A percentile compares a stretch with the other conserved stretches of the same genome.
phyloP scores from a whole-genome alignment of 352 stramenopile species.

The Pythium sukuiense region DNA sequence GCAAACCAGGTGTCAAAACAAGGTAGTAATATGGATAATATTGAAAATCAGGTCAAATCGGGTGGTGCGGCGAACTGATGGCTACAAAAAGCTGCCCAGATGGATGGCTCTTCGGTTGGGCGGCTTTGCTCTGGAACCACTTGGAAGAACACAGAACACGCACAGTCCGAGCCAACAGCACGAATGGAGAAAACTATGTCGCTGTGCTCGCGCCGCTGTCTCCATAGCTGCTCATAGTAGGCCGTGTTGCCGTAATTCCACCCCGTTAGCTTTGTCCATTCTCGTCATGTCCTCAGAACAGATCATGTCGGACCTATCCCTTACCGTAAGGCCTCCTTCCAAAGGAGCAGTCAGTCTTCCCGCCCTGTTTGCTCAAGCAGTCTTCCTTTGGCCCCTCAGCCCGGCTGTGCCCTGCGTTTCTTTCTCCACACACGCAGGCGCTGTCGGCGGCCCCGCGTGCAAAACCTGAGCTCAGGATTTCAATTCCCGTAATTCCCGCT shows the following conservation, averaged over 20 bases:
- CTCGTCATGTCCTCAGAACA: not conserved
- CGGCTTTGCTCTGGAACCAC: conserved; percentile 3
- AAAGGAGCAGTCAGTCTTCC: not conserved
- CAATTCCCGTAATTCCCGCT: not conserved
- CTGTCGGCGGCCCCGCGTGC: not conserved
- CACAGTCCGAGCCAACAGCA: not conserved
- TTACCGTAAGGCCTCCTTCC: no score
- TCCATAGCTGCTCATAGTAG: no score
- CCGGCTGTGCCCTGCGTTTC: not conserved
- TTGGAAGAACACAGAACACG: conserved; percentile 7
- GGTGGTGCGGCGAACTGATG: conserved; percentile 1
- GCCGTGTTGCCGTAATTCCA: not conserved
- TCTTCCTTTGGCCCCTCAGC: not conserved
- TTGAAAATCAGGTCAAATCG: not conserved
- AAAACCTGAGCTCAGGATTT: not conserved
- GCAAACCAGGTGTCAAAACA: not conserved
- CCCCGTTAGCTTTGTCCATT: not conserved
- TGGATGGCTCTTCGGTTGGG: conserved; percentile 8
- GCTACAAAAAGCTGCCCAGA: conserved; percentile 5
- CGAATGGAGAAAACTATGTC: not conserved
- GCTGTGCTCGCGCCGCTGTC: not conserved
- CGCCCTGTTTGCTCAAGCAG: not conserved
- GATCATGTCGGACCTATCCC: not conserved
- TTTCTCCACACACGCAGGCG: not conserved
- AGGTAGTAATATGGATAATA: not conserved